Base-by-base conservation (phyloP, 768 basidiomycete genomes). In the Boletus patriciae region DNA sequence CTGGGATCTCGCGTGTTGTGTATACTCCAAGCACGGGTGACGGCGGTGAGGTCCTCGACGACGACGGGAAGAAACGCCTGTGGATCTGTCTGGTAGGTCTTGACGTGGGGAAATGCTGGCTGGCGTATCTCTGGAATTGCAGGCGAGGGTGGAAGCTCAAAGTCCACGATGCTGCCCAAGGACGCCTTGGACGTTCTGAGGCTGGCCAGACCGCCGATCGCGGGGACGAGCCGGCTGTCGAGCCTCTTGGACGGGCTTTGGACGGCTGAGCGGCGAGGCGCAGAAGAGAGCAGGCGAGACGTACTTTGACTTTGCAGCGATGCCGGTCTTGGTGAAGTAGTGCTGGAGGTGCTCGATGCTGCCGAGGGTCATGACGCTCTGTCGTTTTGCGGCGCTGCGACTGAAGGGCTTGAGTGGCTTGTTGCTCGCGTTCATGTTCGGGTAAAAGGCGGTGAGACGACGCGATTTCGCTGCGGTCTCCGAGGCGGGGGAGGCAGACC, bases 341-440 rank as follows among this genome's bases (percentile, higher is more conserved):
- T 94, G 88, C 73, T 98, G 95, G 41, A 98, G 81, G 70, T 97
- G 92, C 69, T 96, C 90, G 63, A 98, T 98, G 69, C 92, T 94
- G n/a, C 94, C 94, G 18, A 98, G 75, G 0, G 92, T 85, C 85
- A 95, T 89, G 19, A 98, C 94, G 64, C 90, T 93, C 71, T 93
- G 91, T 42, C 95, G 84, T 74, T 94, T 96, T 5, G 92, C 92
- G 0, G 95, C 95, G 58, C 90, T 92, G 60, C 89, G 78, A 63
- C 89, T 90, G 79, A 94, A 95, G 2, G 92, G 90, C 29, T 93
- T 94, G 71, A 83, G 78, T 0, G 82, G 83, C 68, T 90, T 92
- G 70, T 86, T 88, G 13, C 78, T 67, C 9, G 86, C 76, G 69
- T 85, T 88, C 66, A 83, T 73, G 70, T 87, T 85, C 0, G 90